Conservation (phyloP, 169 alveolate genomes). For the Plasmodium ovale region DNA sequence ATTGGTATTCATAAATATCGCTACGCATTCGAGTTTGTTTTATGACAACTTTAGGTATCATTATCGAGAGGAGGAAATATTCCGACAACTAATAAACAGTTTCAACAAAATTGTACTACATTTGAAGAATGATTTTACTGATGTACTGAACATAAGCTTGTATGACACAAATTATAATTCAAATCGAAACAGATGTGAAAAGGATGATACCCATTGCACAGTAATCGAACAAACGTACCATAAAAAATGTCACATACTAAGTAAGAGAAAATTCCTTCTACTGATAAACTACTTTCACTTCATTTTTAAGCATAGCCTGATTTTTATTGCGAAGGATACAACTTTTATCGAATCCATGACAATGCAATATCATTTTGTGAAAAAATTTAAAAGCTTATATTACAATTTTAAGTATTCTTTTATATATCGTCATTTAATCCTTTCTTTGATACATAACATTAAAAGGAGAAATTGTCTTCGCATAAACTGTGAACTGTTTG, state of each 20-base stretch:
- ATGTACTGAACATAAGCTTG: slow-evolving; percentile 8
- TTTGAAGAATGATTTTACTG: slow-evolving; percentile 33
- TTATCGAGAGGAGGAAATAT: neutral
- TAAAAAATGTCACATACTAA: slow-evolving; percentile 11
- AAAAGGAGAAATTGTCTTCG: slow-evolving; percentile 16
- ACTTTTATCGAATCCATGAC: slow-evolving; percentile 9
- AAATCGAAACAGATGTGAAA: too few relatives aligned
- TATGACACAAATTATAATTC: too few relatives aligned
- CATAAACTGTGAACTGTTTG: neutral
- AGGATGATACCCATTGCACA: neutral
- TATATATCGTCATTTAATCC: slow-evolving; percentile 38
- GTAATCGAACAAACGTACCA: neutral
- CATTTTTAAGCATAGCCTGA: slow-evolving; percentile 43
- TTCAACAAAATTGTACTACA: slow-evolving; percentile 43
- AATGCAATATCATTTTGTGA: slow-evolving; percentile 45
- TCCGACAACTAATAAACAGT: slow-evolving; percentile 6
- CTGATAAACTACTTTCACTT: slow-evolving; percentile 21
- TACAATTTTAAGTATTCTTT: slow-evolving; percentile 55
- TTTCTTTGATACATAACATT: slow-evolving; percentile 48
- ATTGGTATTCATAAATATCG: slow-evolving; percentile 42
- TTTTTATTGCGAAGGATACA: slow-evolving; percentile 18
- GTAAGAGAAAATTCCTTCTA: slow-evolving; percentile 16
- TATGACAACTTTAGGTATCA: slow-evolving; percentile 28
- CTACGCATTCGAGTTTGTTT: slow-evolving; percentile 41
- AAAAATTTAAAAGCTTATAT: slow-evolving; percentile 49